Base-by-base conservation (phyloP, 2,329 filamentous ascomycete species). In the Fusarium brevicatenulatum region DNA sequence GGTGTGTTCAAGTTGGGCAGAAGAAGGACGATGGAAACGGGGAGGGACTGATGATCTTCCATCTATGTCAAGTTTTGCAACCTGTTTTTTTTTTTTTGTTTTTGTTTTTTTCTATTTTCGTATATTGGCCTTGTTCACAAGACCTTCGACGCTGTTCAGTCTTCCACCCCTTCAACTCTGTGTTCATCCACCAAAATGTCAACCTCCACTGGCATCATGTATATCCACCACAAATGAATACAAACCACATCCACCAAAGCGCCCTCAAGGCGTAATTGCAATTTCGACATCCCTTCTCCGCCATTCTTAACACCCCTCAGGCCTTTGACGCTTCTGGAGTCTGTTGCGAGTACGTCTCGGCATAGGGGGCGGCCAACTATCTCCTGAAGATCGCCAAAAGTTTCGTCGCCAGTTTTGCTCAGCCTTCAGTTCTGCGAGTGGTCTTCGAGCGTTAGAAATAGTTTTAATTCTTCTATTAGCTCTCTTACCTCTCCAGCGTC, bases 161-260 rank as follows among this genome's bases (percentile, higher is more conserved):
- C 19, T 28, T n/a, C 19, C 12, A 0, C 5, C 5, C 15, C 25
- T 10, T 28, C 19, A 54, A 13, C 23, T 54, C 11, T 18, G 2
- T 18, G 10, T 28, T 4, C 15, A 11, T n/a, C 15, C 18, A 36
- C 9, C 11, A 0, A 39, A 42, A 1, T n/a, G 10, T 28, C 50
- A 42, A 4, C 23, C 25, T 42, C 15, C 25, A n/a, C 19, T 30
- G 7, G 10, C 36, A 28, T 13, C 19, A 13, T 40, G 36, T 19
- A n/a, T 28, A 40, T n/a, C 25, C 19, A 42, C 34, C 36, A 42
- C 36, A 13, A 9, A 7, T 30, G 15, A 28, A 54, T 9, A 12
- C 49, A 3, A 30, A 18, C 0, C 4, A 28, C 6, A 2, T 18
- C 32, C 6, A 21, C 5, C 49, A 25, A 4, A 10, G 10, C 32